Evolutionary conservation across 371 early-diverging fungal genomes (phyloP).

Genomic region (Mucor velutinosus): DNA sequence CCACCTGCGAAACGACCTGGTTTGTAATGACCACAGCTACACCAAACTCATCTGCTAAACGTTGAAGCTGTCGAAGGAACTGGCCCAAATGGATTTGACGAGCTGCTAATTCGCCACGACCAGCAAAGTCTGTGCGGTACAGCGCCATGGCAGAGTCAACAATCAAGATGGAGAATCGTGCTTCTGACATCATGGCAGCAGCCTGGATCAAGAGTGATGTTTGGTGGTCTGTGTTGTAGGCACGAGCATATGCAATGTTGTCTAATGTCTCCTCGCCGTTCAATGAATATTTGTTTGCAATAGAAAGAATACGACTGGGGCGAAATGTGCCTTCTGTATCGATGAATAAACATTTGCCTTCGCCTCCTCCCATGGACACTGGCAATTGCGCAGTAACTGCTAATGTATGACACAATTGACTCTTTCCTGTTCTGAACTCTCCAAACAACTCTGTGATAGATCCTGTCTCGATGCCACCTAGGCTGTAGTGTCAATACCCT

Average conservation of each 20-base stretch:
- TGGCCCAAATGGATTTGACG: conserved; percentile 96
- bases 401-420: conserved; percentile 98
- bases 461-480: conserved; percentile 98
- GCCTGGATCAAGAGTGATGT: conserved; percentile 90
- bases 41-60: conserved; percentile 98
- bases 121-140: conserved; percentile 97
- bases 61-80: conserved; percentile 87
- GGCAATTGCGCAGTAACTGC: conserved; percentile 98
- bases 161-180: conserved; percentile 87
- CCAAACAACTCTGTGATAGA: conserved; percentile 99
- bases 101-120: conserved; percentile 97
- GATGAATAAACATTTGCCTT: conserved; percentile 97
- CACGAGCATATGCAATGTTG: conserved; percentile 96
- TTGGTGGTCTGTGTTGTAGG: conserved; percentile 98
- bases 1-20: conserved; percentile 98
- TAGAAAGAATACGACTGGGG: conserved; percentile 86
- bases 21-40: conserved; percentile 99
- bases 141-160: conserved; percentile 97
- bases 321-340: conserved; percentile 99
- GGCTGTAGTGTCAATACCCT: conserved; percentile 45
- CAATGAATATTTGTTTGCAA: conserved; percentile 89
- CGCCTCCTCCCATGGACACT: conserved; percentile 86
- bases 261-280: conserved; percentile 90
- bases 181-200: conserved; percentile 95
- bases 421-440: conserved; percentile 99